These are phyloP conservation scores for Xerocomus spinulosus DNA, from an alignment of 768 basidiomycete genomes.

Conservation along the genomic window DNA sequence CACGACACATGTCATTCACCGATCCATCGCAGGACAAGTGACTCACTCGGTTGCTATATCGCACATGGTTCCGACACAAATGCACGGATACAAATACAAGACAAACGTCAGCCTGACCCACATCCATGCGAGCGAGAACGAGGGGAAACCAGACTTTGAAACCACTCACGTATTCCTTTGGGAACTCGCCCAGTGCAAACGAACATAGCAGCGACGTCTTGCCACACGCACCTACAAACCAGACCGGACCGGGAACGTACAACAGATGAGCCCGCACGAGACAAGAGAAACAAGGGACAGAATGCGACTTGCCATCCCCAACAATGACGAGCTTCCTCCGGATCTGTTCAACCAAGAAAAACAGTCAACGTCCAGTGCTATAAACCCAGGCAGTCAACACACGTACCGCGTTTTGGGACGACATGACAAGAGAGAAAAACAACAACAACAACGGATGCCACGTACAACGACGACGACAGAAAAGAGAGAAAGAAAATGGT, in stretches of 20 bases:
- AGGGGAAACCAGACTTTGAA: not conserved
- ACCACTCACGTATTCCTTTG: conserved; percentile 78
- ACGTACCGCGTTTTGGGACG: conserved; percentile 60
- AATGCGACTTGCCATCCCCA: conserved; percentile 73
- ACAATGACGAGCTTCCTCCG: conserved; percentile 95
- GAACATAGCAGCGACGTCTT: conserved; percentile 91
- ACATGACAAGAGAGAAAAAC: conserved; percentile 26
- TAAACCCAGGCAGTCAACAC: not conserved
- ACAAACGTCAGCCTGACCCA: not conserved
- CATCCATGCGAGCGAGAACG: not conserved
- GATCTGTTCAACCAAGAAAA: conserved; percentile 49
- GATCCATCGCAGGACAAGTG: not conserved
- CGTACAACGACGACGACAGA: not conserved
- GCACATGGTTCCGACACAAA: too few species aligned
- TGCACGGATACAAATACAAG: too few species aligned
- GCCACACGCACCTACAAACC: conserved; percentile 79
- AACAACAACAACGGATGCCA: not conserved
- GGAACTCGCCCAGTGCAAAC: conserved; percentile 92
- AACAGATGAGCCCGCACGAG: not conserved
- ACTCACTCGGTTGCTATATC: conserved; percentile 51
- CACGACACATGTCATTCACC: not conserved
- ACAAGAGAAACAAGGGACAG: too few species aligned
- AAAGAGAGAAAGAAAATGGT: not conserved
- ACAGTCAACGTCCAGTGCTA: not conserved
- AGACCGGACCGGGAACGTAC: not conserved